Evolutionary conservation across 2,329 filamentous ascomycete genomes (phyloP).

Genomic region (Davidsoniella virescens): DNA sequence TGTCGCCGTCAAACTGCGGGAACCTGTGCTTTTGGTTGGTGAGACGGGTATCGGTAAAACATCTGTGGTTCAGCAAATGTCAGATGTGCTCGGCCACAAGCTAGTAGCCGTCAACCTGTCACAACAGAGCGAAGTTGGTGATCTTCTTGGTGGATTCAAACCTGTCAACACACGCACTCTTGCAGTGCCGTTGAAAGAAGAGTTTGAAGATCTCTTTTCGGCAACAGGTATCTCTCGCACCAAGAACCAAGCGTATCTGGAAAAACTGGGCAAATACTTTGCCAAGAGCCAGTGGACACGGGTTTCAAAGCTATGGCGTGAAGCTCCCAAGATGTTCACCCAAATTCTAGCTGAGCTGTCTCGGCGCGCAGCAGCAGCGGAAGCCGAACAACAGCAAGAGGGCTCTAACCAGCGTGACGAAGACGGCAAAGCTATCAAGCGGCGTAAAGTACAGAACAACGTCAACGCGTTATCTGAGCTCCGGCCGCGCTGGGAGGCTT

Average conservation of each 20-base stretch:
- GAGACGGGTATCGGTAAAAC: conserved; percentile 99
- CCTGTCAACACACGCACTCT: conserved; percentile 81
- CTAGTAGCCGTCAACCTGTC: conserved; percentile 90
- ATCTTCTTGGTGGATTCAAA: conserved; percentile 90
- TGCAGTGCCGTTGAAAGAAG: conserved; percentile 78
- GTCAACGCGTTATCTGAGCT: conserved; percentile 44
- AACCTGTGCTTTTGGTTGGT: conserved; percentile 87
- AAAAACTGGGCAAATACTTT: conserved; percentile 63
- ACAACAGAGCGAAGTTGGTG: conserved; percentile 94
- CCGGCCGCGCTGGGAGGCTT: conserved; percentile 60
- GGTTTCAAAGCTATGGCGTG: conserved; percentile 70
- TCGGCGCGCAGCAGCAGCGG: conserved; percentile 22
- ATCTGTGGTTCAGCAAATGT: conserved; percentile 84
- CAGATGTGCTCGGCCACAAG: conserved; percentile 67
- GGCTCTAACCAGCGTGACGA: conserved; percentile 20
- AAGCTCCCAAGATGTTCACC: conserved; percentile 77
- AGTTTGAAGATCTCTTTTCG: conserved; percentile 79
- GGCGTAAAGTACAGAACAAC: conserved; percentile 37
- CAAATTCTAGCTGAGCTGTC: conserved; percentile 44
- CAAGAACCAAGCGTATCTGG: conserved; percentile 76
- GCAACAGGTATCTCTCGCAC: conserved; percentile 70
- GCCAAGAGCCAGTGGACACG: conserved; percentile 76
- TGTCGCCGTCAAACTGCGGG: conserved; percentile 64
- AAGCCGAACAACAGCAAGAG: conserved; percentile 20
- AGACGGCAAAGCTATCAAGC: conserved; percentile 49